Conservation (phyloP, 305 asterid genomes). For the Plantago coronopus region DNA sequence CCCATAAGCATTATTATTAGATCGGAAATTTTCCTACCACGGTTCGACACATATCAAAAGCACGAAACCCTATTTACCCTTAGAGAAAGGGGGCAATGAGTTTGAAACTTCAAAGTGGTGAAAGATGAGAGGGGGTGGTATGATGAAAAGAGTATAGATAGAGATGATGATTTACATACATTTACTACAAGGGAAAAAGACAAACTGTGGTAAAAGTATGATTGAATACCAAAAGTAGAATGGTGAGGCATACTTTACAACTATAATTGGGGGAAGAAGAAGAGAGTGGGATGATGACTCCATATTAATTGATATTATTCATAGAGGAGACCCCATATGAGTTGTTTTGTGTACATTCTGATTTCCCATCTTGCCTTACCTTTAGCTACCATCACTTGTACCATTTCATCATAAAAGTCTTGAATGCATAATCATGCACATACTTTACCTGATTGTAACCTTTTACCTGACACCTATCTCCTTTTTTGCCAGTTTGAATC, state of each 20-base stretch:
- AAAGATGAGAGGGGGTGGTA: conserved; percentile 7
- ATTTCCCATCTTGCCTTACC: conserved; percentile 25
- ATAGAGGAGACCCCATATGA: conserved; percentile 41
- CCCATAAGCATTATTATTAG: too few species aligned
- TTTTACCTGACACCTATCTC: conserved; percentile 41
- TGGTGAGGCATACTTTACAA: conserved; percentile 29
- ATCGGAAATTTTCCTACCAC: too few species aligned
- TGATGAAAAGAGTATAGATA: background rate
- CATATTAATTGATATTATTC: conserved; percentile 26
- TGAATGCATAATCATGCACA: conserved; percentile 34
- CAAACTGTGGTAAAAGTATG: conserved; percentile 33
- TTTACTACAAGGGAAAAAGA: conserved; percentile 22
- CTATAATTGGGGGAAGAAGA: conserved; percentile 35
- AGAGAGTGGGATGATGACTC: conserved; percentile 34
- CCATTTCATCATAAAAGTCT: conserved; percentile 32
- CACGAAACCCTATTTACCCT: too few species aligned
- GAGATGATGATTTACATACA: too few species aligned
- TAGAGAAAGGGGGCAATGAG: too few species aligned
- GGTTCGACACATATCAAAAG: too few species aligned
- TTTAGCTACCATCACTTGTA: conserved; percentile 40
- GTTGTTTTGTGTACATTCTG: conserved; percentile 41
- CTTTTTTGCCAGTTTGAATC: conserved; percentile 30
- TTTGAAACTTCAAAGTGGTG: background rate
- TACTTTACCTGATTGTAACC: conserved; percentile 35
- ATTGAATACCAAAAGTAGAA: conserved; percentile 44